phyloP scores from a whole-genome alignment of 2,329 filamentous ascomycete species.

The Nemania serpens region DNA sequence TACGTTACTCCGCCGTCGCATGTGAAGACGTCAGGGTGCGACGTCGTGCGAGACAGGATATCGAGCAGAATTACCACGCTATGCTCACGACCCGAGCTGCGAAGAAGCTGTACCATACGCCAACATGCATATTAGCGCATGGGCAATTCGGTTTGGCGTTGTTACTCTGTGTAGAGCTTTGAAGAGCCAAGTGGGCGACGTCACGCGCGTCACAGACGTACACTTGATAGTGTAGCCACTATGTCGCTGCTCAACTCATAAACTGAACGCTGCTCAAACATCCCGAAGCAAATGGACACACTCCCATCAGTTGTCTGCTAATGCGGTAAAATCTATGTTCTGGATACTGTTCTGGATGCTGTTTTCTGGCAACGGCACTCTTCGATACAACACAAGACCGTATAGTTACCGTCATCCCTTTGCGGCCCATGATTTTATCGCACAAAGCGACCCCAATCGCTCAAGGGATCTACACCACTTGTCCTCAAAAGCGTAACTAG shows the following conservation, averaged over 20 bases:
- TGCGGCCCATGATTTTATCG: slow-evolving; percentile 44
- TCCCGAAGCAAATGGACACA: slow-evolving; percentile 47
- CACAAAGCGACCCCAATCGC: slow-evolving; percentile 47
- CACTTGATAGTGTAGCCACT: slow-evolving; percentile 44
- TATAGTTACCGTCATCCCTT: slow-evolving; percentile 42
- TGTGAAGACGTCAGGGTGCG: slow-evolving; percentile 43
- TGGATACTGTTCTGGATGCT: slow-evolving; percentile 47
- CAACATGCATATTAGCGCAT: slow-evolving; percentile 46
- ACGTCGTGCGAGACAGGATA: slow-evolving; percentile 46
- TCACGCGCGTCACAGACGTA: slow-evolving; percentile 31
- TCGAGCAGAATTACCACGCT: slow-evolving; percentile 42
- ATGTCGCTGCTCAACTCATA: slow-evolving; percentile 45
- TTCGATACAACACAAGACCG: slow-evolving; percentile 45
- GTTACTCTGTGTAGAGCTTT: slow-evolving; percentile 48
- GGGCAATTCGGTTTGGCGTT: slow-evolving; percentile 44
- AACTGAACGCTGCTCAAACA: slow-evolving; percentile 43
- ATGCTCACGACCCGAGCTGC: slow-evolving; percentile 46
- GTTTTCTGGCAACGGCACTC: slow-evolving; percentile 40
- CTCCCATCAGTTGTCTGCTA: slow-evolving; percentile 44
- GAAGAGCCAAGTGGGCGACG: slow-evolving; percentile 42
- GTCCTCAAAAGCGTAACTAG: slow-evolving; percentile 40
- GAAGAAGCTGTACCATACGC: slow-evolving; percentile 44
- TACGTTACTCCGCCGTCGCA: slow-evolving; percentile 34
- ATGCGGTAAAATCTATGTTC: slow-evolving; percentile 47
- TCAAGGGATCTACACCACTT: slow-evolving; percentile 42